Base-by-base conservation (phyloP, 163 green algal species). In the Scenedesmus sp. region DNA sequence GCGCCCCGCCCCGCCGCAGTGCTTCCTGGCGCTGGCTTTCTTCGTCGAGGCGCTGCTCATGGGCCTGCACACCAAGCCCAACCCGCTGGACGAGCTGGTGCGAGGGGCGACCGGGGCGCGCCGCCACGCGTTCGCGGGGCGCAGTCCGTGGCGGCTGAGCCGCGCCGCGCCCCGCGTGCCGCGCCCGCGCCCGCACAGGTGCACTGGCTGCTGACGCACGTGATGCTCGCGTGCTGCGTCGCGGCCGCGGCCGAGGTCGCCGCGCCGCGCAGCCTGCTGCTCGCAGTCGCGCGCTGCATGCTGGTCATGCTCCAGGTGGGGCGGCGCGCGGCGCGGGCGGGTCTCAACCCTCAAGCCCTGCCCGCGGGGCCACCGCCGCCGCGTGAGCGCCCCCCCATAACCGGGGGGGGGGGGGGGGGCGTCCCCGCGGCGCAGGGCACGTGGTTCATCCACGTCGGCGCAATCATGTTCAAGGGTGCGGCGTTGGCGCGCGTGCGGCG, bases 41-140 rank as follows among this genome's bases (percentile, higher is more conserved):
- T 28, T 87, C 1, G 51, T 57, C 18, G 82, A 87, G 69, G 50
- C 82, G 9, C 70, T 87, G 60, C 71, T 89, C 20, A 86, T 89
- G 82, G 75, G 70, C 24, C 81, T 87, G 28, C 85, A 89, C 66
- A 77, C 84, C 62, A 89, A 89, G 75, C 85, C 83, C 70, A 82
- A 67, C 4, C 63, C 54, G 20, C 84, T 89, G 26, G 85, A 89
- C 62, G 51, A 72, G n/a, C 31, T 83, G 33, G 75, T 87, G n/a
- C n/a, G n/a, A n/a, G n/a, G n/a, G n/a, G n/a, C n/a, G n/a, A n/a
- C n/a, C n/a, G n/a, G n/a, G n/a, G n/a, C n/a, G n/a, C n/a, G n/a
- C n/a, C n/a, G n/a, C n/a, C n/a, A n/a, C n/a, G n/a, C n/a, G n/a
- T n/a, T n/a, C n/a, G n/a, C n/a, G n/a, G n/a, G n/a, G n/a, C n/a